phyloP scores from a whole-genome alignment of 192 early-diverging fungal species.

The Mortierella hygrophila region DNA sequence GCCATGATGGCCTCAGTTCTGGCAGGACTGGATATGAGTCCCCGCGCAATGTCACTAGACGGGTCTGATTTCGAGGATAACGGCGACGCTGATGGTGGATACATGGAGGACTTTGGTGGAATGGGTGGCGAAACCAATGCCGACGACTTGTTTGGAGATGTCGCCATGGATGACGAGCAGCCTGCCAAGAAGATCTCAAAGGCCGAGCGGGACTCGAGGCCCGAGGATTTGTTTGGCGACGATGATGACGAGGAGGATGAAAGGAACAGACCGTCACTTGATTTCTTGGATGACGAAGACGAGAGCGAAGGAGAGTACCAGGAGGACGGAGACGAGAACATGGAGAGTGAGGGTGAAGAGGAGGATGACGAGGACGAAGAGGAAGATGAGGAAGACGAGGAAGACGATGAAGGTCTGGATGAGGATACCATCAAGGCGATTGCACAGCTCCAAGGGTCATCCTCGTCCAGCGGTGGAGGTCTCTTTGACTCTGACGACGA shows the following conservation, averaged over 20 bases:
- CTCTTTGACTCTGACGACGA: constrained; percentile 46
- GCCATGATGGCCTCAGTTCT: constrained; percentile 54
- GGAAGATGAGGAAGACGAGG: constrained; percentile 37
- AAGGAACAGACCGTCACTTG: constrained; percentile 15
- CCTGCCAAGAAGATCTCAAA: constrained; percentile 11
- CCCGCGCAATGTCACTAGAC: constrained; percentile 35
- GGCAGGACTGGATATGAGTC: constrained; percentile 48
- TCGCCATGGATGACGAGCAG: constrained; percentile 5
- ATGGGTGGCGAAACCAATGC: constrained; percentile 33
- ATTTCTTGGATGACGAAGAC: constrained; percentile 51
- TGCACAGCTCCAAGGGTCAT: constrained; percentile 30
- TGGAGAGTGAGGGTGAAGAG: constrained; percentile 15
- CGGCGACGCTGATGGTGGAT: constrained; percentile 10
- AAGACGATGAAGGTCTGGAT: constrained; percentile 42
- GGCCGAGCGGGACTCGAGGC: constrained; percentile 32
- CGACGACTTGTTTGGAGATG: constrained; percentile 48
- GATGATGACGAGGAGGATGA: constrained; percentile 26
- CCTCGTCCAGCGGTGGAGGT: constrained; percentile 19
- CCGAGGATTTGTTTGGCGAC: constrained; percentile 48
- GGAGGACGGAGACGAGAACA: constrained; percentile 37
- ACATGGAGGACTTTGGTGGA: constrained; percentile 33
- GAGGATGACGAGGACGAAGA: constrained; percentile 40
- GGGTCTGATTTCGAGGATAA: constrained; percentile 42
- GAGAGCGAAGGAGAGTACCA: constrained; percentile 34
- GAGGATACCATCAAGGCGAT: constrained; percentile 48